A percentile compares a stretch with the other conserved stretches of the same genome.
phyloP scores from a whole-genome alignment of 306 rosid genomes.

The Dalbergia cochinchinensis region DNA sequence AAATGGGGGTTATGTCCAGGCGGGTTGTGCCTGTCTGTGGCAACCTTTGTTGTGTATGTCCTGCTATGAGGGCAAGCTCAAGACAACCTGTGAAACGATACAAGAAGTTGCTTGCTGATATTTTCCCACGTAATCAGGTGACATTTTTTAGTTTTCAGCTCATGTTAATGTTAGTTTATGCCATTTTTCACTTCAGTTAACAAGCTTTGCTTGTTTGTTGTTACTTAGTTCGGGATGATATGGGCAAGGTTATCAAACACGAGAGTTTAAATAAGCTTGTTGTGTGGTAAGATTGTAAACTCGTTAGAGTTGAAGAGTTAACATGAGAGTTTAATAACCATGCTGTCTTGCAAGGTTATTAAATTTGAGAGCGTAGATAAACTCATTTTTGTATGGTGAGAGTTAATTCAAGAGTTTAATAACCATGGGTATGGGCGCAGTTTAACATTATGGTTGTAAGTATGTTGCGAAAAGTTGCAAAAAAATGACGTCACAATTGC shows the following conservation, averaged over 20 bases:
- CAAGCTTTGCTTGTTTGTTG: constrained; percentile 29
- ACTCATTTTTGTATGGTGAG: no score
- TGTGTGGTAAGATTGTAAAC: no score
- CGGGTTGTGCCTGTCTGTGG: constrained; percentile 95
- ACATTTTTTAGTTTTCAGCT: constrained; percentile 21
- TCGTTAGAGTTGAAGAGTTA: no score
- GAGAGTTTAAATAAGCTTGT: no score
- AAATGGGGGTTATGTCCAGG: constrained; percentile 99
- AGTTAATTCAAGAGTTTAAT: no score
- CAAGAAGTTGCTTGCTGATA: constrained; percentile 85
- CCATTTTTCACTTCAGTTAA: not conserved
- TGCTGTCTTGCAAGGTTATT: no score
- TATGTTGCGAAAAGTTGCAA: no score
- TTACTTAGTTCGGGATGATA: not conserved
- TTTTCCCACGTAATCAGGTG: constrained; percentile 89
- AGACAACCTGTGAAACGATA: constrained; percentile 96
- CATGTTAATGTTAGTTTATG: not conserved
- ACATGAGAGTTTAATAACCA: no score
- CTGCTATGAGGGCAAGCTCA: constrained; percentile 89
- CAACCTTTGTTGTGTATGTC: constrained; percentile 89
- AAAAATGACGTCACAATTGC: not conserved
- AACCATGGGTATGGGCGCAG: not conserved
- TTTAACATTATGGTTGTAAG: not conserved
- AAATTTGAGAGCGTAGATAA: no score
- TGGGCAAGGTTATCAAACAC: no score